phyloP scores from a whole-genome alignment of 331 rosid genomes.

The Rhamnella rubrinervis region DNA sequence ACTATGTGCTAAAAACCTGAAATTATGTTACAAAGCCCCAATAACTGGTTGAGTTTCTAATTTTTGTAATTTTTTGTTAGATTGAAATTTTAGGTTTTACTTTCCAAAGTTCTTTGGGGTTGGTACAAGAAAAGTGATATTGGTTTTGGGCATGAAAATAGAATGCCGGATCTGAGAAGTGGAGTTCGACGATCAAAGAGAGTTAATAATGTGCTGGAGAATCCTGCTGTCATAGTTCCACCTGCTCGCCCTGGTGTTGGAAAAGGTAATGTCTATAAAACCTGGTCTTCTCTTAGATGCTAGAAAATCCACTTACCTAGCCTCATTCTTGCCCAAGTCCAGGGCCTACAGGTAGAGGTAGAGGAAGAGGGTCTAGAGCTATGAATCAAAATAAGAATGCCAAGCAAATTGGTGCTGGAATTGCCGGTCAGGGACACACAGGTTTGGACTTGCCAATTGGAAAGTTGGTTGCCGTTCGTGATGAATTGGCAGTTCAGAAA shows the following conservation, averaged over 20 bases:
- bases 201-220: slow-evolving; percentile 36
- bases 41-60: no score
- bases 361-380: slow-evolving; percentile 41
- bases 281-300: neutral
- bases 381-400: slow-evolving; percentile 40
- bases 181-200: slow-evolving; percentile 47
- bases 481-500: slow-evolving; percentile 29
- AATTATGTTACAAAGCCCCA: no score
- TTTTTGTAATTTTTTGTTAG: slow-evolving; percentile 1
- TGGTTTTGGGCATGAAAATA: slow-evolving; percentile 30
- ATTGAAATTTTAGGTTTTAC: slow-evolving; percentile 9
- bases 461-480: slow-evolving; percentile 30
- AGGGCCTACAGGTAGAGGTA: slow-evolving; percentile 32
- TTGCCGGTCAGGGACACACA: slow-evolving; percentile 27
- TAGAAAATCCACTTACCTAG: slow-evolving; percentile 1
- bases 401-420: slow-evolving; percentile 28
- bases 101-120: slow-evolving; percentile 16
- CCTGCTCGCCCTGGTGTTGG: slow-evolving; percentile 29
- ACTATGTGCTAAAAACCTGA: no score
- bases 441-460: slow-evolving; percentile 28
- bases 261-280: slow-evolving; percentile 22
- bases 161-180: slow-evolving; percentile 40
- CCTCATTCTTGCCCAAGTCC: slow-evolving; percentile 14
- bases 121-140: slow-evolving; percentile 17
- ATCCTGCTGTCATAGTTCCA: slow-evolving; percentile 39